Evolutionary conservation across 768 basidiomycete genomes (phyloP).

Genomic region (Neoboletus brunneissimus): DNA sequence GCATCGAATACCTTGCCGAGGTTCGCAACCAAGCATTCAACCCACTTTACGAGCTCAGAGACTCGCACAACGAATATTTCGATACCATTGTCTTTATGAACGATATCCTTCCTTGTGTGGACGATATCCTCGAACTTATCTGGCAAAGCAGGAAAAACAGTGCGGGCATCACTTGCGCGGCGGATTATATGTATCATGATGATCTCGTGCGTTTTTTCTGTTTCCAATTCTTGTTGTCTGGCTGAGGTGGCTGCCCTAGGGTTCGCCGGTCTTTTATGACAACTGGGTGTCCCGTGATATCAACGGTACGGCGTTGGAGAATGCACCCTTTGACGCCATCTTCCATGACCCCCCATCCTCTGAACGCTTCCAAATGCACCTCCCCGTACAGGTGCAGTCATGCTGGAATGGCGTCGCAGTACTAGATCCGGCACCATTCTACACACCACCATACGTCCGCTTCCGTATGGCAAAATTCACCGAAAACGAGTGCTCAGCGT

Average conservation of each 20-base stretch:
- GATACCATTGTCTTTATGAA: constrained; percentile 99
- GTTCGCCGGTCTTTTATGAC: constrained; percentile 93
- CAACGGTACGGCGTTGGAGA: constrained; percentile 97
- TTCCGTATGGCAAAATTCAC: constrained; percentile 94
- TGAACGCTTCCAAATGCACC: constrained; percentile 82
- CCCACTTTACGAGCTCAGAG: constrained; percentile 90
- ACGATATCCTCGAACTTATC: constrained; percentile 96
- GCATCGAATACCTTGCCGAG: too few species aligned
- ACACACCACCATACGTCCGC: constrained; percentile 81
- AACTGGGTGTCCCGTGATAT: constrained; percentile 99
- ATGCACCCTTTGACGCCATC: constrained; percentile 92
- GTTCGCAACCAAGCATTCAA: constrained; percentile 98
- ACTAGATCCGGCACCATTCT: constrained; percentile 94
- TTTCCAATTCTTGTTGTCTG: background rate
- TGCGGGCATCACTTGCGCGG: constrained; percentile 96
- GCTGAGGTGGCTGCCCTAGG: constrained; percentile 32
- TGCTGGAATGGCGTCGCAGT: constrained; percentile 99
- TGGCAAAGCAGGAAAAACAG: constrained; percentile 93
- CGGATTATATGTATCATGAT: constrained; percentile 99
- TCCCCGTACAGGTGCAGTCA: constrained; percentile 94
- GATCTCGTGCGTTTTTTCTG: constrained; percentile 63
- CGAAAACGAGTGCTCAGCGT: constrained; percentile 91
- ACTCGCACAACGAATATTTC: constrained; percentile 89
- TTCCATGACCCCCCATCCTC: constrained; percentile 82
- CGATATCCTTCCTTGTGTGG: constrained; percentile 96